A percentile compares a stretch with the other conserved stretches of the same genome.
These are phyloP conservation scores for Pseudonectria buxi DNA, from an alignment of 2,329 filamentous ascomycete species.

Conservation along the genomic window DNA sequence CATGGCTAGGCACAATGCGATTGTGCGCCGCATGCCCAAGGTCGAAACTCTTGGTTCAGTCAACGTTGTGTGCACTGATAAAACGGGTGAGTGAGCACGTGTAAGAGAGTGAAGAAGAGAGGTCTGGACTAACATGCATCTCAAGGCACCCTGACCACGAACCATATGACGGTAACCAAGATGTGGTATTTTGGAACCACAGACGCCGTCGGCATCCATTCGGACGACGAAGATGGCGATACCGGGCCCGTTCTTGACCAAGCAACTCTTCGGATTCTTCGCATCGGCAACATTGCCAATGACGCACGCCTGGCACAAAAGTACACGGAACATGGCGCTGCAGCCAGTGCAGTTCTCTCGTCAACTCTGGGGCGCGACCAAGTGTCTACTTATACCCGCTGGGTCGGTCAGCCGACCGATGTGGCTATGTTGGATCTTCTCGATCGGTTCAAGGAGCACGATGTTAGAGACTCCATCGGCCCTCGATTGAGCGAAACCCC, in stretches of 20 bases:
- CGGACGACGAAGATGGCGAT: constrained; percentile 48
- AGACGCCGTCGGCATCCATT: constrained; percentile 45
- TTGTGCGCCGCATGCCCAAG: constrained; percentile 90
- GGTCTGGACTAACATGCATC: constrained; percentile 12
- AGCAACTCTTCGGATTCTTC: constrained; percentile 72
- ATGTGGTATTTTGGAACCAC: constrained; percentile 85
- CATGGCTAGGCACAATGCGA: constrained; percentile 93
- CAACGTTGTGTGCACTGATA: constrained; percentile 98
- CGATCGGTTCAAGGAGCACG: constrained; percentile 85
- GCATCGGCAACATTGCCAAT: constrained; percentile 94
- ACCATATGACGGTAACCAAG: constrained; percentile 96
- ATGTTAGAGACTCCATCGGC: constrained; percentile 82
- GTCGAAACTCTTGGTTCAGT: constrained; percentile 98
- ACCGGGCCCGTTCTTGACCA: constrained; percentile 52
- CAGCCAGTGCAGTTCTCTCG: constrained; percentile 69
- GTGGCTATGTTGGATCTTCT: constrained; percentile 93
- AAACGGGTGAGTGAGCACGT: constrained; percentile 57
- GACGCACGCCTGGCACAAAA: constrained; percentile 75
- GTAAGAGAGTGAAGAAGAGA: not conserved
- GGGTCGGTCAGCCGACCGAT: constrained; percentile 95
- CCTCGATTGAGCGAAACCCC: constrained; percentile 77
- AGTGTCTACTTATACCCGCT: constrained; percentile 66
- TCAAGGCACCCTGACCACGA: constrained; percentile 81
- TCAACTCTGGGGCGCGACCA: constrained; percentile 64
- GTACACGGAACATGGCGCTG: constrained; percentile 62